Percentiles rank a stretch among this genome's conserved stretches.
These are phyloP conservation scores for Lichtheimia hyalospora DNA, from an alignment of 371 early-diverging fungal species.

Conservation along the genomic window DNA sequence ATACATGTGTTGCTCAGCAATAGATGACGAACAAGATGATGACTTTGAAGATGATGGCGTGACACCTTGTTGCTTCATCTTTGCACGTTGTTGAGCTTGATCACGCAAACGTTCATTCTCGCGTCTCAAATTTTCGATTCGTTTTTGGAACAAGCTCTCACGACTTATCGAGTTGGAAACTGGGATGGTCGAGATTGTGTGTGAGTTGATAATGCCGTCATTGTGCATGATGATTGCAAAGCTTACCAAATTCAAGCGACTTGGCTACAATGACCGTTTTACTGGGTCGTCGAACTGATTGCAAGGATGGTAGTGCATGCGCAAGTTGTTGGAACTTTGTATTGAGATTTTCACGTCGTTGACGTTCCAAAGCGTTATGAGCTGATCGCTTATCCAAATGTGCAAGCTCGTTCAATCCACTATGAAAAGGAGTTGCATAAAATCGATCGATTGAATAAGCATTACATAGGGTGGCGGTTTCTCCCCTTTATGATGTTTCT, in stretches of 20 bases:
- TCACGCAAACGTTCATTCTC: slow-evolving; percentile 35
- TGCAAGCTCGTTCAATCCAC: slow-evolving; percentile 26
- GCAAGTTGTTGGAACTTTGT: slow-evolving; percentile 78
- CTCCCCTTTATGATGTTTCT: too few species aligned
- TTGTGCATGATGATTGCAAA: neutral
- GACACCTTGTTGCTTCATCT: neutral
- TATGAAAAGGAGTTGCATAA: neutral
- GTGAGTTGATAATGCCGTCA: neutral
- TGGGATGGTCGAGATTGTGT: neutral
- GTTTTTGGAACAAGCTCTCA: slow-evolving; percentile 22
- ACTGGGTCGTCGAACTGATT: slow-evolving; percentile 70
- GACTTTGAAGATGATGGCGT: neutral
- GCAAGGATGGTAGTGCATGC: slow-evolving; percentile 70
- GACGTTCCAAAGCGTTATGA: slow-evolving; percentile 80
- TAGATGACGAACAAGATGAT: too few species aligned
- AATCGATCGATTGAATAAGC: neutral
- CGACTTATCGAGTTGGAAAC: slow-evolving; percentile 6
- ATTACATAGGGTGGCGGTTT: neutral
- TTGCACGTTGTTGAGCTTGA: slow-evolving; percentile 18
- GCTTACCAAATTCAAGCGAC: slow-evolving; percentile 62
- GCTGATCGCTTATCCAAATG: slow-evolving; percentile 60
- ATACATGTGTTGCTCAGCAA: too few species aligned
- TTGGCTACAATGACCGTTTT: slow-evolving; percentile 77
- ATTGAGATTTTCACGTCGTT: slow-evolving; percentile 76
- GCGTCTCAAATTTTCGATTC: slow-evolving; percentile 25